A percentile compares a stretch with the other conserved stretches of the same genome.
Evolutionary conservation across 306 rosid species (phyloP).

Genomic region (Castanea sativa): DNA sequence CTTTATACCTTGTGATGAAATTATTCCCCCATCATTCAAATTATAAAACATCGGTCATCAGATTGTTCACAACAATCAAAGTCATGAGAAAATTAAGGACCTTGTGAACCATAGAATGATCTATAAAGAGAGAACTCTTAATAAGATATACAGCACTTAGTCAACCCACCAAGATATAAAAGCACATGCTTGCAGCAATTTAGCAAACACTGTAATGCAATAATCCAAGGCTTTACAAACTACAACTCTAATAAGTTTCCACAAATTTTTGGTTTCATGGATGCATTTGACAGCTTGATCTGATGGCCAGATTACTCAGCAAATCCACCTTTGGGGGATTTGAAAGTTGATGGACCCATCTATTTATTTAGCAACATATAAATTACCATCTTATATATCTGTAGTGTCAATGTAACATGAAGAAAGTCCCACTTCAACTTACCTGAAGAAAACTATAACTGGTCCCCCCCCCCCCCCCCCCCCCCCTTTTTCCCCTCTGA

Average conservation of each 20-base stretch:
- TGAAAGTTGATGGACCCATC: too few species aligned
- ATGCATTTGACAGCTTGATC: background rate
- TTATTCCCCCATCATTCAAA: background rate
- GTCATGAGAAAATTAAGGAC: background rate
- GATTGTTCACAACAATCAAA: background rate
- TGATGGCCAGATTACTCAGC: too few species aligned
- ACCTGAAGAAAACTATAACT: too few species aligned
- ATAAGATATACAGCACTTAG: background rate
- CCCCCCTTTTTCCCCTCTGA: too few species aligned
- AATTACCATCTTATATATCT: too few species aligned
- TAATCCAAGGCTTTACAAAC: background rate
- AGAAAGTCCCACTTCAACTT: too few species aligned
- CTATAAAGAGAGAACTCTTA: background rate
- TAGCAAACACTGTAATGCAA: background rate
- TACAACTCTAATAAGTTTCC: background rate
- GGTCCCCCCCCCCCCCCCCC: too few species aligned
- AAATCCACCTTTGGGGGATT: too few species aligned
- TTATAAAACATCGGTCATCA: background rate
- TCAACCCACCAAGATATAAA: too few species aligned
- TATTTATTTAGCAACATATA: too few species aligned
- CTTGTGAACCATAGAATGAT: background rate
- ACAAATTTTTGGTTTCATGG: background rate
- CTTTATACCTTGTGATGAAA: slow-evolving; percentile 3
- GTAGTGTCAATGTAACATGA: too few species aligned
- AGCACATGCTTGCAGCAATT: background rate